These are phyloP conservation scores for Chrysoporthe cubensis DNA, from an alignment of 2,329 filamentous ascomycete genomes.

Conservation along the genomic window DNA sequence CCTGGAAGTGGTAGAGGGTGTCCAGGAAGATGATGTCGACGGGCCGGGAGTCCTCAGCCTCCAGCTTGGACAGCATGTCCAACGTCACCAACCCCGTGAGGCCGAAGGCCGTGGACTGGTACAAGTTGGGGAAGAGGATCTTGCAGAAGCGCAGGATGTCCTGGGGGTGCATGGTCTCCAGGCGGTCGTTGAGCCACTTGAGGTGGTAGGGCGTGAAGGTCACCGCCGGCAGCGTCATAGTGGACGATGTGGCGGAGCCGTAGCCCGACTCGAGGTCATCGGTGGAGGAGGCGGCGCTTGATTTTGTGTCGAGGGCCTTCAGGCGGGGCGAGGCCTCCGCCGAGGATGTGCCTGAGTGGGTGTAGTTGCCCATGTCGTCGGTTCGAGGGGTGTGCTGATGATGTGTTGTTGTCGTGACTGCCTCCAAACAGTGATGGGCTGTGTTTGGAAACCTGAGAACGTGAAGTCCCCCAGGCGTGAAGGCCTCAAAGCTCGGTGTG, in stretches of 20 bases:
- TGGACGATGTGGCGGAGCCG: conserved; percentile 65
- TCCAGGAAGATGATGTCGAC: conserved; percentile 80
- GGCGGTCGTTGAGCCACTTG: conserved; percentile 85
- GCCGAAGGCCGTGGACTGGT: conserved; percentile 83
- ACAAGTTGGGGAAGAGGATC: conserved; percentile 86
- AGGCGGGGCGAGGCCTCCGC: conserved; percentile 44
- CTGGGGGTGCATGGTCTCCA: conserved; percentile 85
- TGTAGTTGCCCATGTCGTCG: conserved; percentile 24
- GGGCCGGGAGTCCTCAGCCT: conserved; percentile 60
- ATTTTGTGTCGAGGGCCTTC: conserved; percentile 42
- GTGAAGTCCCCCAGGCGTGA: neutral
- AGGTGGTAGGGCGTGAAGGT: conserved; percentile 87
- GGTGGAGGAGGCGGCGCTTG: conserved; percentile 37
- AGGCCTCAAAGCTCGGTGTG: neutral
- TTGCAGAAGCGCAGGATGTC: conserved; percentile 93
- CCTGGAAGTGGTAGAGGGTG: conserved; percentile 80
- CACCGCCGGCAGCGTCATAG: conserved; percentile 72
- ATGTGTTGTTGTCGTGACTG: conserved; percentile 4
- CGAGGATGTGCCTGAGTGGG: conserved; percentile 42
- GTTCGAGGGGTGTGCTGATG: conserved; percentile 5
- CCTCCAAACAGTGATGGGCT: conserved; percentile 9
- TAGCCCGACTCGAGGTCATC: conserved; percentile 79
- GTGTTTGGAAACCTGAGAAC: conserved; percentile 3
- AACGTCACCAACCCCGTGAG: conserved; percentile 80
- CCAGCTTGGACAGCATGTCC: conserved; percentile 82